phyloP scores from a whole-genome alignment of 345 rosid genomes.

The Salix koriyanagi region DNA sequence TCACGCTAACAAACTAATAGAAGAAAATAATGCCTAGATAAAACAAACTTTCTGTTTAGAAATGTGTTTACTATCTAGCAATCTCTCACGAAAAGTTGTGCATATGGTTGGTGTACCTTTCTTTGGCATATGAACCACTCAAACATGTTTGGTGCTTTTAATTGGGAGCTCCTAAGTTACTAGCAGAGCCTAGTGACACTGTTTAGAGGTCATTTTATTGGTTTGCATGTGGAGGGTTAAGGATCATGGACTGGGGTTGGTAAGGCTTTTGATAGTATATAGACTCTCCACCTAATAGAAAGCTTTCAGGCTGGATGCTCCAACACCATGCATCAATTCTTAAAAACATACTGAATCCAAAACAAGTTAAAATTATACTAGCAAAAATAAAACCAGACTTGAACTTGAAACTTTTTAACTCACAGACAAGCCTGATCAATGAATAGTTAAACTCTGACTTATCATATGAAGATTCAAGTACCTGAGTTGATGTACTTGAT shows the following conservation, averaged over 20 bases:
- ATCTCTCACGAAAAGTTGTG: too few relatives aligned
- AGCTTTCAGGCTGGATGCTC: neutral
- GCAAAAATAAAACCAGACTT: neutral
- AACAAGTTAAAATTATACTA: neutral
- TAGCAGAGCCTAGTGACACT: neutral
- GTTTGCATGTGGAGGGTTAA: too few relatives aligned
- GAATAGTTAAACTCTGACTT: neutral
- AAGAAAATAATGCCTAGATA: neutral
- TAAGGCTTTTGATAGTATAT: neutral
- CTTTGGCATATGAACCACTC: neutral
- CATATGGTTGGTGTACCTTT: too few relatives aligned
- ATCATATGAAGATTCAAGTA: slow-evolving; percentile 8
- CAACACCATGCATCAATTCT: neutral
- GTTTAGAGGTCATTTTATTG: neutral
- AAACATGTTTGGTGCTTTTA: neutral
- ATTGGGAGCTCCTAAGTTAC: neutral
- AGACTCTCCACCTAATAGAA: neutral
- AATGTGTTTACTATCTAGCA: too few relatives aligned
- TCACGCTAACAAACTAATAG: neutral
- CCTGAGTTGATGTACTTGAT: slow-evolving; percentile 58
- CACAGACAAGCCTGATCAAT: neutral
- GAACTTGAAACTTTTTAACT: neutral
- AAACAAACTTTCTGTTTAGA: too few relatives aligned
- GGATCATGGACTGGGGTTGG: too few relatives aligned
- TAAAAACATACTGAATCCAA: neutral